Evolutionary conservation across 495 filamentous ascomycete genomes (phyloP).

Genomic region (Cairneyella variabilis): DNA sequence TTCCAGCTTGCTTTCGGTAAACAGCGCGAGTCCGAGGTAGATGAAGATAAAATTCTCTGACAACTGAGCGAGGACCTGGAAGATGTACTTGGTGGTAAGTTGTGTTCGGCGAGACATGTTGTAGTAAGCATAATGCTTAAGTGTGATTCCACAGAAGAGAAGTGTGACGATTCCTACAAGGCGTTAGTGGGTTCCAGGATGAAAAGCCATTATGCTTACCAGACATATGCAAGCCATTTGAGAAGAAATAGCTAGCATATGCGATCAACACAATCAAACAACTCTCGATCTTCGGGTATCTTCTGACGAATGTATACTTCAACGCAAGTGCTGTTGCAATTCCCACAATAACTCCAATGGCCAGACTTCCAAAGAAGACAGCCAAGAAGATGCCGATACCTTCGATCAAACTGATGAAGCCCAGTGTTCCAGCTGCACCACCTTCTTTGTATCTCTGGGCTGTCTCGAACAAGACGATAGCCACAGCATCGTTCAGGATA

Average conservation of each 20-base stretch:
- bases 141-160: conserved; percentile 94
- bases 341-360: conserved; percentile 83
- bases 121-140: conserved; percentile 99
- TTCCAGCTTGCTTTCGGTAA: conserved; percentile 80
- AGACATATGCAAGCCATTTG: conserved; percentile 89
- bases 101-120: conserved; percentile 99
- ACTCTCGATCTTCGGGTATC: conserved; percentile 95
- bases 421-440: conserved; percentile 51
- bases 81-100: conserved; percentile 96
- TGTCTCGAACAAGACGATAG: conserved; percentile 97
- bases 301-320: conserved; percentile 88
- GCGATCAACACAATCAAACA: conserved; percentile 90
- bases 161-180: conserved; percentile 86
- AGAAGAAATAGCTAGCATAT: conserved; percentile 96
- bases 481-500: conserved; percentile 95
- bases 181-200: conserved; percentile 12
- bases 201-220: conserved; percentile 50
- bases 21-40: conserved; percentile 89
- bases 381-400: conserved; percentile 91
- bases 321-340: conserved; percentile 80
- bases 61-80: conserved; percentile 89
- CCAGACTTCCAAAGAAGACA: conserved; percentile 90
- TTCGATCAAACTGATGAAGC: conserved; percentile 75
- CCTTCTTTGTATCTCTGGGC: conserved; percentile 80
- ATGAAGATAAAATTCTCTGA: conserved; percentile 99